Conservation (phyloP, 2,329 filamentous ascomycete species). For the Ophiobolus disseminans region DNA sequence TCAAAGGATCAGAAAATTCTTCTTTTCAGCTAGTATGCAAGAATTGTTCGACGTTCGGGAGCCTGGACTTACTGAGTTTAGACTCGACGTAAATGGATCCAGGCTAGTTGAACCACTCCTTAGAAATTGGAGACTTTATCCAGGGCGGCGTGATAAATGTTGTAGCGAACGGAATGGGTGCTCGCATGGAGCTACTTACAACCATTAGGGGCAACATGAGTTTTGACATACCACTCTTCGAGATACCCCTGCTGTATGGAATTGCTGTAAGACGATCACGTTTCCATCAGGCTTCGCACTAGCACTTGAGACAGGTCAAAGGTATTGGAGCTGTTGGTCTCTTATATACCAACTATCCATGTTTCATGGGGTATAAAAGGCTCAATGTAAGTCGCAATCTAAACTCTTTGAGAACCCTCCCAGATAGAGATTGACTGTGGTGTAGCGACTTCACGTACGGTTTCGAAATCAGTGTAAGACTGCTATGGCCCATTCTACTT, state of each 20-base stretch:
- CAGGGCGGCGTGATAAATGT: not conserved
- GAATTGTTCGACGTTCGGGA: conserved; percentile 9
- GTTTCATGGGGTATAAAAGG: not conserved
- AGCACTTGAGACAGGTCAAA: not conserved
- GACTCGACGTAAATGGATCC: not conserved
- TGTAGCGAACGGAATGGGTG: not conserved
- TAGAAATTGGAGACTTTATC: not conserved
- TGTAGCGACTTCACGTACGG: not conserved
- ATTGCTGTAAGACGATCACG: not conserved
- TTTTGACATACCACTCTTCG: not conserved
- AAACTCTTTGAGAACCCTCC: not conserved
- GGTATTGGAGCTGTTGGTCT: not conserved
- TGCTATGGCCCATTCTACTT: no score
- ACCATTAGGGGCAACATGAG: not conserved
- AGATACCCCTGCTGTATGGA: not conserved
- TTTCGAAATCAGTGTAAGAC: not conserved
- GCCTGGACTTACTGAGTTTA: conserved; percentile 4
- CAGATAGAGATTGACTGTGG: no score
- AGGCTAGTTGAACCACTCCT: not conserved
- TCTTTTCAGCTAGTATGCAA: conserved; percentile 3
- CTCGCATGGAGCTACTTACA: not conserved
- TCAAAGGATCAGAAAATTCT: not conserved
- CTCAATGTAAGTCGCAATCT: not conserved
- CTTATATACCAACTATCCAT: not conserved
- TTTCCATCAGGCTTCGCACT: not conserved